Base-by-base conservation (phyloP, 495 filamentous ascomycete species). In the Wilcoxina mikolae region DNA sequence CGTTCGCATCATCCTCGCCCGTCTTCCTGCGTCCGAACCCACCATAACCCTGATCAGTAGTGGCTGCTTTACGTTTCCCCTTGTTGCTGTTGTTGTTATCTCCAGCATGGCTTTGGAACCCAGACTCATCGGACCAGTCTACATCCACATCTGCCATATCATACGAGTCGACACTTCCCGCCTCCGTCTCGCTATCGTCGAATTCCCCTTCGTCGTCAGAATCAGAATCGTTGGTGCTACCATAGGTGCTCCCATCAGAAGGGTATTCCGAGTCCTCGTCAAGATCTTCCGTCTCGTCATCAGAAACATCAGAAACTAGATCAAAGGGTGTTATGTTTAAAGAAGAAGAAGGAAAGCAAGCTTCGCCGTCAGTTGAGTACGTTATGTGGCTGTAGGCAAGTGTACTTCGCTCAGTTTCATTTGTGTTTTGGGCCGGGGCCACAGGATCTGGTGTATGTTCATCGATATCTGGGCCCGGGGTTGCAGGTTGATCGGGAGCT, bases 211-310 rank as follows among this genome's bases (percentile, higher is more conserved):
- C 43, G n/a, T 24, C 23, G 11, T 20, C 23, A 7, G n/a, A 46
- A 15, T 39, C 35, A 39, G 35, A 39, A 15, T 39, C 12, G 20
- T 18, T 15, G 43, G 11, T 24, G 23, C 43, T 46, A 11, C 43
- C 43, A 46, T 46, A 46, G 22, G 43, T 46, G 23, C 43, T 46
- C 11, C 43, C 43, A 24, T 46, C 23, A 17, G 43, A 46, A 46
- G 11, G 43, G 23, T 46, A 46, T 11, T 24, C 43, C 15, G 11
- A 12, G 35, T 39, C 35, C n/a, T 35, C 15, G 31, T 35, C 31
- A 35, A 35, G 7, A 35, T 7, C 31, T 7, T 15, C 31, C 31
- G 15, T 35, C 31, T 15, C 7, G 31, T 35, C 31, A 35, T 35
- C n/a, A n/a, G n/a, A n/a, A n/a, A n/a, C n/a, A n/a, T n/a, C n/a